These are phyloP conservation scores for Arthrobotrys megalospora DNA, from an alignment of 2,329 filamentous ascomycete species.

Conservation along the genomic window DNA sequence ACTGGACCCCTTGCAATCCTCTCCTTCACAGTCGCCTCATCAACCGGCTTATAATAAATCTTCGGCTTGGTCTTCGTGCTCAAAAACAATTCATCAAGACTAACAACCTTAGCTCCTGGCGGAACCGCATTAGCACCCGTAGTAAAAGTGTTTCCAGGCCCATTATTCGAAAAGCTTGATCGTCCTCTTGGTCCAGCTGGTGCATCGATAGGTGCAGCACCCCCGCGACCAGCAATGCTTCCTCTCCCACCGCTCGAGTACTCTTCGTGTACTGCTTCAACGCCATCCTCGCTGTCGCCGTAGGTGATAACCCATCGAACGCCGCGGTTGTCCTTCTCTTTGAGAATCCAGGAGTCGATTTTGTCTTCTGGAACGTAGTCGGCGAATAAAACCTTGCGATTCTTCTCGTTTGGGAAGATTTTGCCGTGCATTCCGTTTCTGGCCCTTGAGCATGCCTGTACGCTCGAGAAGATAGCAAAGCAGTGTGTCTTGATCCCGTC, in stretches of 20 bases:
- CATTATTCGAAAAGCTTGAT: constrained; percentile 35
- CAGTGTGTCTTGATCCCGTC: constrained; percentile 91
- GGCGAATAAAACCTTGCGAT: constrained; percentile 85
- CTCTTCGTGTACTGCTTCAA: constrained; percentile 55
- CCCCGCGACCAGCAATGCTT: constrained; percentile 8
- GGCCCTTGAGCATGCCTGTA: constrained; percentile 81
- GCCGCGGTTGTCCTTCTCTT: constrained; percentile 73
- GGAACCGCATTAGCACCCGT: constrained; percentile 16
- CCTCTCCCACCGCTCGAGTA: constrained; percentile 19
- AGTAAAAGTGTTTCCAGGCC: background rate
- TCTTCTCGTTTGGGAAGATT: constrained; percentile 89
- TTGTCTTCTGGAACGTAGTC: constrained; percentile 88
- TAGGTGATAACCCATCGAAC: constrained; percentile 82
- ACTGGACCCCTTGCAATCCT: constrained; percentile 62
- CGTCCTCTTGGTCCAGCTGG: constrained; percentile 43
- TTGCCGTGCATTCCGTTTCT: constrained; percentile 82
- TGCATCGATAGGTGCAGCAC: constrained; percentile 32
- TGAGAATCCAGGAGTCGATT: constrained; percentile 80
- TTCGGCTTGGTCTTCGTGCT: constrained; percentile 64
- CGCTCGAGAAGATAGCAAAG: constrained; percentile 80
- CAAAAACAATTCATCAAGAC: constrained; percentile 63
- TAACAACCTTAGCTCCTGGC: constrained; percentile 49
- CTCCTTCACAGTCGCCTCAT: constrained; percentile 61
- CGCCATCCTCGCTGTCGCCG: constrained; percentile 43
- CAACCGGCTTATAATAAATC: constrained; percentile 64